These are phyloP conservation scores for Corchorus capsularis DNA, from an alignment of 345 rosid genomes.

Conservation along the genomic window DNA sequence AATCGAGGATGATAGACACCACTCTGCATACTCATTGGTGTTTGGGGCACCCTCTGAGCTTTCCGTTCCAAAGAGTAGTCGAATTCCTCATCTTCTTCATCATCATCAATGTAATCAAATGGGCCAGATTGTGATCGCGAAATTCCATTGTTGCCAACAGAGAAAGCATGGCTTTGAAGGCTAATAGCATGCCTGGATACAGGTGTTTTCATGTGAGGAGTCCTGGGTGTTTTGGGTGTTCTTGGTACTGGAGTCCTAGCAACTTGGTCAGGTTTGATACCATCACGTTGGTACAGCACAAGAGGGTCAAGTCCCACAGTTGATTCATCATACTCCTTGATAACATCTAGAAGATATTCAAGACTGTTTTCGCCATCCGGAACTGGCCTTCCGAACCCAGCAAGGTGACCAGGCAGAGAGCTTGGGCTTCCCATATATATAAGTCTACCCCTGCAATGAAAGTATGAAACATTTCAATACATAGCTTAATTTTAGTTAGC, in stretches of 20 bases:
- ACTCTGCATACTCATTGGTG: conserved; percentile 46
- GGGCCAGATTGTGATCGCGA: conserved; percentile 27
- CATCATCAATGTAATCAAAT: conserved; percentile 25
- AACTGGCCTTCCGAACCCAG: conserved; percentile 64
- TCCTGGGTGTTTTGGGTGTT: conserved; percentile 35
- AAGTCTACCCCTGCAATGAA: conserved; percentile 17
- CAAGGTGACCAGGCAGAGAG: conserved; percentile 48
- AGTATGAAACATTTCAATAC: not conserved
- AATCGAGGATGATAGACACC: conserved; percentile 40
- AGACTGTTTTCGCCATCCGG: conserved; percentile 76
- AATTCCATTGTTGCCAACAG: conserved; percentile 34
- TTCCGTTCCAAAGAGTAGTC: conserved; percentile 59
- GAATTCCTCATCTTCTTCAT: conserved; percentile 40
- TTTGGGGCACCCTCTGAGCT: conserved; percentile 14
- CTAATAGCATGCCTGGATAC: conserved; percentile 40
- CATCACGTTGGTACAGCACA: conserved; percentile 56
- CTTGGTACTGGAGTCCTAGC: conserved; percentile 47
- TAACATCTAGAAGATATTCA: conserved; percentile 77
- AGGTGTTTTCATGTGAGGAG: conserved; percentile 33
- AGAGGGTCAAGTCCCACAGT: conserved; percentile 62
- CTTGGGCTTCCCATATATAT: conserved; percentile 15
- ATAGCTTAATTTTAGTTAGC: not conserved
- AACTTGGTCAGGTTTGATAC: conserved; percentile 53
- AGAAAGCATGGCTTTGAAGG: conserved; percentile 44
- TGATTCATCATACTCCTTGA: conserved; percentile 76